Base-by-base conservation (phyloP, 345 rosid genomes). In the Mangifera indica region DNA sequence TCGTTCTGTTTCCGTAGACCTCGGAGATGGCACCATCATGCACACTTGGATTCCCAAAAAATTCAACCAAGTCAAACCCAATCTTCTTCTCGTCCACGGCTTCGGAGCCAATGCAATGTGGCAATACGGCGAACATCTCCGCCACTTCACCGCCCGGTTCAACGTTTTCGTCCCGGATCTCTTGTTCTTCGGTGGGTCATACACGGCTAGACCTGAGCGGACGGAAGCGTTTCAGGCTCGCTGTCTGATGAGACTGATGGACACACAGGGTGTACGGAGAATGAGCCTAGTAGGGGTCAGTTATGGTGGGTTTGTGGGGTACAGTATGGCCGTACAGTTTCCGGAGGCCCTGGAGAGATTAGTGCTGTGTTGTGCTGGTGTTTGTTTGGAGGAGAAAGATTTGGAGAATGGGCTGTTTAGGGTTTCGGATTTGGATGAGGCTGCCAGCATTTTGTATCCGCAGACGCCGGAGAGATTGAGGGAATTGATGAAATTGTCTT, bases 41-140 rank as follows among this genome's bases (percentile, higher is more conserved):
- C 93, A 87, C 51, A 86, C 91, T 22, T 92, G 96, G 96, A 81
- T 86, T 34, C 98, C 96, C 11, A 85, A 82, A 60, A 26, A 0
- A 37, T 79, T 48, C 15, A 78, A 67, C 5, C 59, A 21, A 20
- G 72, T 81, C 0, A 85, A 74, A 71, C 96, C 93, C 0, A 79
- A 82, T 24, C 93, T 89, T 14, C 68, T 90, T 14, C 90, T 92
- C 29, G 70, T 92, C 71, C 96, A 90, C 12, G 92, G 96, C 1
- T 87, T 92, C 15, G 92, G 98, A 0, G 93, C 98, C 9, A 88
- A 90, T 44, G 96, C 98, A 0, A 85, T 87, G 91, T 90, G 96
- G 96, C 96, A 92, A 74, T 90, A 85, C 61, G 84, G 82, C 0
- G 87, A 86, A 20, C 84, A 80, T 42, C 84, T 92, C 66, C 83